phyloP scores from a whole-genome alignment of 2,329 filamentous ascomycete species.

The Chaetothyriales sp. region DNA sequence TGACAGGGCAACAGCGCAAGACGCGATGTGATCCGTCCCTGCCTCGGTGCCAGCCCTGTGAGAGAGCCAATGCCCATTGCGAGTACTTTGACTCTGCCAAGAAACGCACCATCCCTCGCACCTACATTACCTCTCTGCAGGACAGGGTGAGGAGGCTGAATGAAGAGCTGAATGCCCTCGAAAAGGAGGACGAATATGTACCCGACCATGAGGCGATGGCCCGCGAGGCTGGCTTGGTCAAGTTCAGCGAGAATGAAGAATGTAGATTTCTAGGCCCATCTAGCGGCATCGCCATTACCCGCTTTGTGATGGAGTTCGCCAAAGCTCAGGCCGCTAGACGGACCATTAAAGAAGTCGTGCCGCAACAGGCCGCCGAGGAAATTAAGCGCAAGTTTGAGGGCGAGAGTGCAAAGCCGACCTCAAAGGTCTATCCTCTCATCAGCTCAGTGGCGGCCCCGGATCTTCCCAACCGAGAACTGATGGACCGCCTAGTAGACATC shows the following conservation, averaged over 20 bases:
- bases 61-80: slow-evolving; percentile 78
- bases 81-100: slow-evolving; percentile 91
- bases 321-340: slow-evolving; percentile 86
- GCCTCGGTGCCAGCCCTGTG: slow-evolving; percentile 82
- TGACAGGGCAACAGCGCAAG: slow-evolving; percentile 56
- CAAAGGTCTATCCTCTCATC: slow-evolving; percentile 79
- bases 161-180: slow-evolving; percentile 63
- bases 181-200: slow-evolving; percentile 60
- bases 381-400: slow-evolving; percentile 54
- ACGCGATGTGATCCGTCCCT: slow-evolving; percentile 89
- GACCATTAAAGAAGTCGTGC: slow-evolving; percentile 83
- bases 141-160: slow-evolving; percentile 73
- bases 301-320: slow-evolving; percentile 89
- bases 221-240: slow-evolving; percentile 71
- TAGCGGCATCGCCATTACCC: slow-evolving; percentile 88
- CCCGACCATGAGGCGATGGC: slow-evolving; percentile 72
- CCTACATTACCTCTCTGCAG: slow-evolving; percentile 85
- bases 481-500: slow-evolving; percentile 66
- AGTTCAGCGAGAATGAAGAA: slow-evolving; percentile 73
- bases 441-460: slow-evolving; percentile 67
- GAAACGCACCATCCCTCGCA: slow-evolving; percentile 70
- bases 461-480: slow-evolving; percentile 60
- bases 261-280: slow-evolving; percentile 84
- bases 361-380: slow-evolving; percentile 54
- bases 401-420: slow-evolving; percentile 53